Conservation (phyloP, 257 asterid genomes). For the Solanum pimpinellifolium region DNA sequence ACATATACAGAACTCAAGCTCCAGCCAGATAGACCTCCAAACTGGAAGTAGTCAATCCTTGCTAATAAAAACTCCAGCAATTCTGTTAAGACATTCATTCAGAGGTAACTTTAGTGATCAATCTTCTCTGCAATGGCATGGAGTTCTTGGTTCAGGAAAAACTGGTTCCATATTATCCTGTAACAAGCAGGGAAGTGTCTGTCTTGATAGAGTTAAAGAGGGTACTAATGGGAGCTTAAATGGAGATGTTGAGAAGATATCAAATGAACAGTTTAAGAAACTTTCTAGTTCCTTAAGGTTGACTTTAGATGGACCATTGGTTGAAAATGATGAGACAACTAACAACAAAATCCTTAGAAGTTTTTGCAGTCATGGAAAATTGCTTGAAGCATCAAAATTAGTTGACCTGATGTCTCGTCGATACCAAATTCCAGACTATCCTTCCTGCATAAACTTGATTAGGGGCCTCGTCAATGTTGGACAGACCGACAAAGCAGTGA, state of each 20-base stretch:
- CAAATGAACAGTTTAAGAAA: constrained; percentile 17
- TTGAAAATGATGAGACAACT: constrained; percentile 49
- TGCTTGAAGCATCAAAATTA: constrained; percentile 48
- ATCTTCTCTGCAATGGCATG: constrained; percentile 7
- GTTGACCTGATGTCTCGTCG: constrained; percentile 65
- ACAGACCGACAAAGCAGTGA: constrained; percentile 43
- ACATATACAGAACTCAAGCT: constrained; percentile 14
- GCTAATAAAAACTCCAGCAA: background rate
- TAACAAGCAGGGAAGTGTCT: constrained; percentile 26
- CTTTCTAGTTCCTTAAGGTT: constrained; percentile 15
- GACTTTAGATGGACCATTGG: constrained; percentile 29
- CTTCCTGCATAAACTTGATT: constrained; percentile 60
- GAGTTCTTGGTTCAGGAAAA: constrained; percentile 15
- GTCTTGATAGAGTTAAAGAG: constrained; percentile 19
- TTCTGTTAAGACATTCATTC: constrained; percentile 10
- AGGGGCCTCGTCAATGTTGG: constrained; percentile 61
- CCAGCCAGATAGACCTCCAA: constrained; percentile 18
- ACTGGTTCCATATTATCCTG: constrained; percentile 10
- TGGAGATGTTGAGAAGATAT: constrained; percentile 10
- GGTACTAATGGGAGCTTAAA: constrained; percentile 15
- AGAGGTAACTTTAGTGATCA: constrained; percentile 8
- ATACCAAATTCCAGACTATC: constrained; percentile 67
- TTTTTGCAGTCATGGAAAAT: constrained; percentile 51
- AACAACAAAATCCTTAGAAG: constrained; percentile 60
- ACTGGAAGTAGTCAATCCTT: constrained; percentile 5